Evolutionary conservation across 2,329 filamentous ascomycete genomes (phyloP).

Genomic region (Penicillium sp.): DNA sequence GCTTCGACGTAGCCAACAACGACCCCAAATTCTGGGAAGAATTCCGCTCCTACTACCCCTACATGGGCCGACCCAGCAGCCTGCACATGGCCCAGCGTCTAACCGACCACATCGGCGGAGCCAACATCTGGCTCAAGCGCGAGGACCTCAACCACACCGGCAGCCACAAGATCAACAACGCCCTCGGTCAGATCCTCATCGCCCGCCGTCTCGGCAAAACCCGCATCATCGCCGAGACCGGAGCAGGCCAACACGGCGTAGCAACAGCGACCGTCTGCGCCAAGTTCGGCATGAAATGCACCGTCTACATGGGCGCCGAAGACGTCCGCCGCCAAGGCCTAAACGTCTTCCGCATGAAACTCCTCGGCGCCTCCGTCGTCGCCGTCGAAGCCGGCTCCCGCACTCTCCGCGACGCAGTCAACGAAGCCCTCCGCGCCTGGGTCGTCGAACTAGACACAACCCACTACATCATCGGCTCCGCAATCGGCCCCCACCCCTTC

Average conservation of each 20-base stretch:
- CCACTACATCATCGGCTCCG: conserved; percentile 97
- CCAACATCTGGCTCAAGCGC: conserved; percentile 95
- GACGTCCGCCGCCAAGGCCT: conserved; percentile 93
- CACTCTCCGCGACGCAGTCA: conserved; percentile 82
- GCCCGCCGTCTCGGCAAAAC: conserved; percentile 86
- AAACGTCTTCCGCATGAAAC: conserved; percentile 97
- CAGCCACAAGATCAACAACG: conserved; percentile 99
- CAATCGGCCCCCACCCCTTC: conserved; percentile 96
- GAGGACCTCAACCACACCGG: conserved; percentile 98
- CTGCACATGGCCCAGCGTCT: conserved; percentile 84
- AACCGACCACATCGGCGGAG: conserved; percentile 83
- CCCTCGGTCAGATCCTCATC: conserved; percentile 84
- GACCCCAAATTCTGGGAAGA: conserved; percentile 96
- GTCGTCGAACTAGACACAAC: conserved; percentile 88
- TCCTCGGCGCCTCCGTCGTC: conserved; percentile 87
- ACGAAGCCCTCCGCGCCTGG: conserved; percentile 92
- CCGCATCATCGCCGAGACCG: conserved; percentile 95
- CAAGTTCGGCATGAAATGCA: conserved; percentile 97
- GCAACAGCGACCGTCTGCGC: conserved; percentile 96
- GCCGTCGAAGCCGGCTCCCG: conserved; percentile 86
- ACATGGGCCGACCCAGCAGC: conserved; percentile 92
- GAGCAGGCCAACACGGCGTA: conserved; percentile 95
- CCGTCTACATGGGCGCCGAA: conserved; percentile 97
- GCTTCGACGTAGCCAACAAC: conserved; percentile 81
- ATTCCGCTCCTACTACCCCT: conserved; percentile 91